phyloP scores from a whole-genome alignment of 257 asterid genomes.

The Ilex asprella region DNA sequence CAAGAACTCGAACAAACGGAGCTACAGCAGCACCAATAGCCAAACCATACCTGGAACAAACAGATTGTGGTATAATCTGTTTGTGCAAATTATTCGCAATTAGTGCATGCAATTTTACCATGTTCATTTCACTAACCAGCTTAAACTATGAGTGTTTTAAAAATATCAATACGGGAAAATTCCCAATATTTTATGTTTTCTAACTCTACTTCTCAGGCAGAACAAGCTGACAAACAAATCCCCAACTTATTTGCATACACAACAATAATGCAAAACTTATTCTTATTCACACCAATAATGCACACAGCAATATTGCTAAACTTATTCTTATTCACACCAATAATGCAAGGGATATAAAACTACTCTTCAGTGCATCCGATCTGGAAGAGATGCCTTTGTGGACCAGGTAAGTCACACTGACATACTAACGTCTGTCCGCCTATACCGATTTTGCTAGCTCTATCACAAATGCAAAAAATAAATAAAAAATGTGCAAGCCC shows the following conservation, averaged over 20 bases:
- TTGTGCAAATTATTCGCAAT: slow-evolving; percentile 1
- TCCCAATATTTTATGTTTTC: background rate
- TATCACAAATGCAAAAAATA: background rate
- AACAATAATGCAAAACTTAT: background rate
- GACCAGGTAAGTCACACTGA: background rate
- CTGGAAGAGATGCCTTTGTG: background rate
- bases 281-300: background rate
- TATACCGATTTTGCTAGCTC: background rate
- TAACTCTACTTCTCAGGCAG: background rate
- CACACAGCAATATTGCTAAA: background rate
- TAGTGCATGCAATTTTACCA: background rate
- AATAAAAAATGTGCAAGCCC: background rate
- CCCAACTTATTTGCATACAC: background rate
- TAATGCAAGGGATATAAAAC: too few species aligned
- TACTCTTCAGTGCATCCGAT: background rate
- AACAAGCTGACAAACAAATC: background rate
- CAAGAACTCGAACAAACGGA: slow-evolving; percentile 81
- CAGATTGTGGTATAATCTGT: slow-evolving; percentile 95
- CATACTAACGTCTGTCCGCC: background rate
- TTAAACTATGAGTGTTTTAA: too few species aligned
- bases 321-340: background rate
- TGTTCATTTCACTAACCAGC: too few species aligned
- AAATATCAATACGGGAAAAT: too few species aligned
- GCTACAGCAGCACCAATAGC: slow-evolving; percentile 85
- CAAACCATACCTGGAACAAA: slow-evolving; percentile 90